A percentile compares a stretch with the other conserved stretches of the same genome.
phyloP scores from a whole-genome alignment of 495 filamentous ascomycete species.

The Neurospora intermedia region DNA sequence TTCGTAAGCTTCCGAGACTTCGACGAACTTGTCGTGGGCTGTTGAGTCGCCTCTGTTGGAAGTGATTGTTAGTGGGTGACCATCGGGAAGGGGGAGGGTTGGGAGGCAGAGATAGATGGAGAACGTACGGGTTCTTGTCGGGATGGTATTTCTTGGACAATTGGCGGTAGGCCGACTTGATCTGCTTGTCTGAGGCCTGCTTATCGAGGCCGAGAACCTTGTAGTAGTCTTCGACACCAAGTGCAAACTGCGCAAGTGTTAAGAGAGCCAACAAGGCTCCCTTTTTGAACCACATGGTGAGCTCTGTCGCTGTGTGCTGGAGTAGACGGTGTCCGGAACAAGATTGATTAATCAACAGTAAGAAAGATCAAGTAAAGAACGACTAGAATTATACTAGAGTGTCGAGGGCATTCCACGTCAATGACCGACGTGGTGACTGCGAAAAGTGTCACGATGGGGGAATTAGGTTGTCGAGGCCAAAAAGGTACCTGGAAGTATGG shows the following conservation, averaged over 20 bases:
- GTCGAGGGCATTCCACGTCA: not conserved
- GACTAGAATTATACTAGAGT: not conserved
- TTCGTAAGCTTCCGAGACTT: constrained; percentile 93
- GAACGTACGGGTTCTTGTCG: constrained; percentile 91
- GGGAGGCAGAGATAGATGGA: not conserved
- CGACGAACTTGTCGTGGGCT: constrained; percentile 87
- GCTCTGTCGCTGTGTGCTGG: not conserved
- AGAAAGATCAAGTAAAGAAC: not conserved
- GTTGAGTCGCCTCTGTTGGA: constrained; percentile 54
- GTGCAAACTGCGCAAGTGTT: constrained; percentile 32
- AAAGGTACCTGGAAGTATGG: not conserved
- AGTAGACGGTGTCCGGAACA: too few species aligned
- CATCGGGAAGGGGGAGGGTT: not conserved
- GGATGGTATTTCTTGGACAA: constrained; percentile 95
- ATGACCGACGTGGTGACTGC: not conserved
- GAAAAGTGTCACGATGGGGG: not conserved
- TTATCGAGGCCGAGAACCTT: constrained; percentile 78
- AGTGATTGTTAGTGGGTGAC: not conserved
- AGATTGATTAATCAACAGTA: not conserved
- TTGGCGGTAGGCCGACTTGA: constrained; percentile 90
- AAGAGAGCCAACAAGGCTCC: constrained; percentile 33
- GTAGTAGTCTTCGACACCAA: constrained; percentile 71
- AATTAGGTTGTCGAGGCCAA: not conserved
- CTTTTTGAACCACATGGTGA: constrained; percentile 31
- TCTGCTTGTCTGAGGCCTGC: constrained; percentile 74